These are phyloP conservation scores for Sporothrix humicola DNA, from an alignment of 2,329 filamentous ascomycete genomes.

Conservation along the genomic window DNA sequence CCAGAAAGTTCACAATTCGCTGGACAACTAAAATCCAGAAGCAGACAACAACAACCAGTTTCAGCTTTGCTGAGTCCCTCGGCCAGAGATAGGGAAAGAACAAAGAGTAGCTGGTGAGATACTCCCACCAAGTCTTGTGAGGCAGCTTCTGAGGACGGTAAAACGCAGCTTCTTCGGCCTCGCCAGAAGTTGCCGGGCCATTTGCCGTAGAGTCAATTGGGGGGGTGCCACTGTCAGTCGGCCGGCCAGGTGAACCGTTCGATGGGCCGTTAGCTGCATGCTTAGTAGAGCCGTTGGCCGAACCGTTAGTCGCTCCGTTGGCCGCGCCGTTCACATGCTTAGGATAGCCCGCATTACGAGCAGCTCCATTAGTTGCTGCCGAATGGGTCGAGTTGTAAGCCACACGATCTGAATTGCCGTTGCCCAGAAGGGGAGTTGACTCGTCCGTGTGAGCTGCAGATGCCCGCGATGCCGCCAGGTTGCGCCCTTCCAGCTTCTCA, in stretches of 20 bases:
- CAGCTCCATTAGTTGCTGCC: not conserved
- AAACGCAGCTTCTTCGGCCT: slow-evolving; percentile 75
- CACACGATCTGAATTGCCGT: slow-evolving; percentile 43
- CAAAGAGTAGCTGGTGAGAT: slow-evolving; percentile 85
- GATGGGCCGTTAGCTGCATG: slow-evolving; percentile 44
- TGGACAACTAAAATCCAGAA: slow-evolving; percentile 80
- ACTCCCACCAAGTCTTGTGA: slow-evolving; percentile 94
- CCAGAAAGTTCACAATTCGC: slow-evolving; percentile 82
- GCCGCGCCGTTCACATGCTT: slow-evolving; percentile 38
- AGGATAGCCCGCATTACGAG: slow-evolving; percentile 29
- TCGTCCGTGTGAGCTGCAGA: slow-evolving; percentile 51
- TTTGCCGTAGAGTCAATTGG: slow-evolving; percentile 36
- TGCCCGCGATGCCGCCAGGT: slow-evolving; percentile 38
- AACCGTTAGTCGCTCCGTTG: slow-evolving; percentile 39
- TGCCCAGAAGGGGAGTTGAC: slow-evolving; percentile 66
- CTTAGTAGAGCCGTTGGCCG: slow-evolving; percentile 33
- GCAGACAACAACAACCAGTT: slow-evolving; percentile 80
- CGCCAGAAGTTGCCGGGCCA: slow-evolving; percentile 15
- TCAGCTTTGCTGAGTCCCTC: slow-evolving; percentile 73
- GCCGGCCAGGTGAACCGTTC: slow-evolving; percentile 44
- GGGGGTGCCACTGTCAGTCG: slow-evolving; percentile 31
- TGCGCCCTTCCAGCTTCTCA: slow-evolving; percentile 52
- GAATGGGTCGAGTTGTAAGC: not conserved
- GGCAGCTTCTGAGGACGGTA: slow-evolving; percentile 87
- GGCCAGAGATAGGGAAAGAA: slow-evolving; percentile 99